A percentile compares a stretch with the other conserved stretches of the same genome.
Evolutionary conservation across 208 protist genomes (phyloP).

Genomic region (Leishmania gerbilli): DNA sequence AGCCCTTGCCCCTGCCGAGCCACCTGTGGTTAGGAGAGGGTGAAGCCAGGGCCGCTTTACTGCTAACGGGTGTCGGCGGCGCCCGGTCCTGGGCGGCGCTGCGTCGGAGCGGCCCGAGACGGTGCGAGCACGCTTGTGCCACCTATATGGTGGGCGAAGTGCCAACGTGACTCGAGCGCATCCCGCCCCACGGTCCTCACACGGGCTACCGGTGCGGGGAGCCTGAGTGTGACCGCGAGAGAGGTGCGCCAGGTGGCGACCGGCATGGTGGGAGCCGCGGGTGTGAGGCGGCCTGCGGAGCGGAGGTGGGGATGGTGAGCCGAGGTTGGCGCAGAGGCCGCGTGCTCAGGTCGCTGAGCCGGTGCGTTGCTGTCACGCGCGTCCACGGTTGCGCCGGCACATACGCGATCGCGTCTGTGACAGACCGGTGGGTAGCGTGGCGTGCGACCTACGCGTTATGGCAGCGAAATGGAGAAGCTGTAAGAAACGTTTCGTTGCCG

Average conservation of each 20-base stretch:
- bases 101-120: background rate
- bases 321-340: background rate
- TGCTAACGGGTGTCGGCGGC: background rate
- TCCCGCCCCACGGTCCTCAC: background rate
- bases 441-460: background rate
- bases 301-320: background rate
- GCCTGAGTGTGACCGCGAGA: background rate
- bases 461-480: no score
- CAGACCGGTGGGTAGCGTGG: background rate
- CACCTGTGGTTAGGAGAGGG: background rate
- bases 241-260: background rate
- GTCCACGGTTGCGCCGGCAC: background rate
- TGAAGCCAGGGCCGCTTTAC: no score
- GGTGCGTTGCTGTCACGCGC: background rate
- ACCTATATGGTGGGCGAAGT: background rate
- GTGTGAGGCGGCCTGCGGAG: background rate
- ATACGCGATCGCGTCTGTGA: background rate
- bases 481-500: background rate
- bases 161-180: background rate
- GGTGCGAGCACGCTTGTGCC: background rate
- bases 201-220: background rate
- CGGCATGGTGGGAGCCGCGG: background rate
- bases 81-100: background rate
- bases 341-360: accelerated
- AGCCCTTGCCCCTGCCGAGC: background rate